phyloP scores from a whole-genome alignment of 805 yeast species.

The Naumovozyma baii region DNA sequence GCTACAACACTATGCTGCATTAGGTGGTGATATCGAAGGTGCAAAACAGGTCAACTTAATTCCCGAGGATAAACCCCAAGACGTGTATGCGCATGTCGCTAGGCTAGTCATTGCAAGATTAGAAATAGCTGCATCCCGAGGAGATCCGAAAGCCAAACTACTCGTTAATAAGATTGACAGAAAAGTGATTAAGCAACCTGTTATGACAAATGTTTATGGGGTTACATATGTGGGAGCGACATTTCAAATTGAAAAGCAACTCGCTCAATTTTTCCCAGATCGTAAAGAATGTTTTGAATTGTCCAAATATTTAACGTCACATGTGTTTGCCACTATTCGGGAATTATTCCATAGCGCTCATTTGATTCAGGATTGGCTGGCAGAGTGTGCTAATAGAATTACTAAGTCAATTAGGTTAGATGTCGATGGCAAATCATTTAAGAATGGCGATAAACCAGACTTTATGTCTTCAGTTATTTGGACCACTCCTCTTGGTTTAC shows the following conservation, averaged over 20 bases:
- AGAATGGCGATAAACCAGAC: conserved; percentile 43
- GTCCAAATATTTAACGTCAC: conserved; percentile 59
- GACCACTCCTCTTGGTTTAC: conserved; percentile 94
- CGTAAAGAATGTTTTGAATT: conserved; percentile 37
- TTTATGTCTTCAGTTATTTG: conserved; percentile 86
- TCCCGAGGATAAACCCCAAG: conserved; percentile 66
- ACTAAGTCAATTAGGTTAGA: conserved; percentile 69
- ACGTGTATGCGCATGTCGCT: conserved; percentile 67
- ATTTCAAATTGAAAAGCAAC: conserved; percentile 73
- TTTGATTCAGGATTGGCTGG: conserved; percentile 92
- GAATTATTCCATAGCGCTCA: conserved; percentile 88
- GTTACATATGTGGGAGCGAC: conserved; percentile 92
- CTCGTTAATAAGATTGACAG: conserved; percentile 60
- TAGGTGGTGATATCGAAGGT: conserved; percentile 79
- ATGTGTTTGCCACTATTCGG: conserved; percentile 75
- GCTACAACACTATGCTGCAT: conserved; percentile 76
- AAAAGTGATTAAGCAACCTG: conserved; percentile 91
- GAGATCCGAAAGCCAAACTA: conserved; percentile 41
- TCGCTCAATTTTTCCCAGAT: conserved; percentile 49
- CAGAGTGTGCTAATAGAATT: conserved; percentile 71
- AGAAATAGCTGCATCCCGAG: conserved; percentile 27
- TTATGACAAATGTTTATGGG: conserved; percentile 97
- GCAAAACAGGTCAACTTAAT: conserved; percentile 68
- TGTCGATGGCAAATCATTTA: conserved; percentile 36
- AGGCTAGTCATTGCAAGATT: conserved; percentile 48